Percentiles rank a stretch among this genome's conserved stretches.
These are phyloP conservation scores for Cymbopogon citratus DNA, from an alignment of 176 grass and related monocot species.

Conservation along the genomic window DNA sequence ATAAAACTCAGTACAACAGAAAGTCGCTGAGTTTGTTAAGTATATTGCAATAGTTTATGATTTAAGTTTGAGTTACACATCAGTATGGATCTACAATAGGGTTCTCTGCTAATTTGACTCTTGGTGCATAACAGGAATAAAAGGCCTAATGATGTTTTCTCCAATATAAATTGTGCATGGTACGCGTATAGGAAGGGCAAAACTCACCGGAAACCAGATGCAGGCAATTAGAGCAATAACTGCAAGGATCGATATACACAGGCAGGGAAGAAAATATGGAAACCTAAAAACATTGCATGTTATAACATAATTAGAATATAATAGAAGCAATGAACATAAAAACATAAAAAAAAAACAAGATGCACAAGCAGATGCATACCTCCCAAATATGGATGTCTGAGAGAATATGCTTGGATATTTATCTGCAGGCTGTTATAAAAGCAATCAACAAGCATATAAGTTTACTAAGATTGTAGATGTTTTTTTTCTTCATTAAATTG, in stretches of 20 bases:
- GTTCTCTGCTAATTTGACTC: background rate
- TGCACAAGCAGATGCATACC: slow-evolving; percentile 27
- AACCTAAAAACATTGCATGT: slow-evolving; percentile 47
- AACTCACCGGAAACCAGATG: slow-evolving; percentile 68
- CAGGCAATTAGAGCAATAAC: slow-evolving; percentile 33
- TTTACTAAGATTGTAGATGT: background rate
- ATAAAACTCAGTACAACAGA: too few relatives aligned
- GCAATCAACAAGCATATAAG: slow-evolving; percentile 18
- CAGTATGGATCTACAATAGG: background rate
- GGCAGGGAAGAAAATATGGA: slow-evolving; percentile 65
- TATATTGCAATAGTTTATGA: too few relatives aligned
- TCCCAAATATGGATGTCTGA: slow-evolving; percentile 56
- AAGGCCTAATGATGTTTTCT: background rate
- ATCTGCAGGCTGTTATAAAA: slow-evolving; percentile 54
- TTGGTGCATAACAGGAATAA: background rate
- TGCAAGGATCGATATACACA: slow-evolving; percentile 50
- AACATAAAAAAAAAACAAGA: background rate
- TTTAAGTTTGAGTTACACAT: background rate
- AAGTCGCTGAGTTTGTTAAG: too few relatives aligned
- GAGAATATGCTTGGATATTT: slow-evolving; percentile 62
- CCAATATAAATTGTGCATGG: slow-evolving; percentile 5
- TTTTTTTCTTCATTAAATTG: background rate
- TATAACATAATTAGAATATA: slow-evolving; percentile 18
- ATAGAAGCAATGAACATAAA: background rate
- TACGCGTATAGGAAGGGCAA: background rate